phyloP scores from a whole-genome alignment of 208 protist species.

The Wallacemonas collosoma region DNA sequence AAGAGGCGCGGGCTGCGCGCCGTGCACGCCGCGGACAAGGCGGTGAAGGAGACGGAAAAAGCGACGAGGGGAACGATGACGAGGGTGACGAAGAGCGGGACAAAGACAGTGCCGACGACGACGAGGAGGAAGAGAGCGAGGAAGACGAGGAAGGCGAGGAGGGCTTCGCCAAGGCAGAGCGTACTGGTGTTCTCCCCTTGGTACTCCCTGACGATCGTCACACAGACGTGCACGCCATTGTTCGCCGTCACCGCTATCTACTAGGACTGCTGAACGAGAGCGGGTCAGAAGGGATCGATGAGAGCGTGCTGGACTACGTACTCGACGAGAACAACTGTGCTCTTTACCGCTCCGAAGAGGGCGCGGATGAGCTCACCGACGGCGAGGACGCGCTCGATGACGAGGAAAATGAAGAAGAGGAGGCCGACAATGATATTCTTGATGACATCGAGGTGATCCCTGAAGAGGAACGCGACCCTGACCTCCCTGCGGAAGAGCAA shows the following conservation, averaged over 20 bases:
- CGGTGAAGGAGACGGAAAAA: slow-evolving; percentile 20
- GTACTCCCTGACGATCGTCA: slow-evolving; percentile 1
- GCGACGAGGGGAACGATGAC: slow-evolving; percentile 17
- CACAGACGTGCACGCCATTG: slow-evolving; percentile 6
- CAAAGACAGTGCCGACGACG: slow-evolving; percentile 7
- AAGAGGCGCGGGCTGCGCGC: slow-evolving; percentile 27
- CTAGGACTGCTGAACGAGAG: slow-evolving; percentile 1
- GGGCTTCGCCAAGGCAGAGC: neutral
- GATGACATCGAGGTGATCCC: slow-evolving; percentile 54
- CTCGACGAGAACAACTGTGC: slow-evolving; percentile 17
- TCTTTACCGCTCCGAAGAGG: slow-evolving; percentile 30
- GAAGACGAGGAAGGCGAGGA: slow-evolving; percentile 8
- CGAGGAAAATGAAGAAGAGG: slow-evolving; percentile 35
- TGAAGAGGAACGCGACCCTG: slow-evolving; percentile 21
- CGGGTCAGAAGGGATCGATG: neutral
- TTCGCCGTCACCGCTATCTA: neutral
- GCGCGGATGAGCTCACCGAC: slow-evolving; percentile 11
- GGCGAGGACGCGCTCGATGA: slow-evolving; percentile 28
- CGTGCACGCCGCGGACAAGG: slow-evolving; percentile 3
- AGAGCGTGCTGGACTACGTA: slow-evolving; percentile 30
- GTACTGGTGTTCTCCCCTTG: neutral
- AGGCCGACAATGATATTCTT: slow-evolving; percentile 26
- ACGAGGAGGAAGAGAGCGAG: slow-evolving; percentile 19
- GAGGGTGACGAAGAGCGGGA: slow-evolving; percentile 20
- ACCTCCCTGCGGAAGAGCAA: slow-evolving; percentile 10